Evolutionary conservation across 768 basidiomycete species (phyloP), one percentile per base, ranked within the genome.

Genomic region (Pilatotrama ljubarskyi): DNA sequence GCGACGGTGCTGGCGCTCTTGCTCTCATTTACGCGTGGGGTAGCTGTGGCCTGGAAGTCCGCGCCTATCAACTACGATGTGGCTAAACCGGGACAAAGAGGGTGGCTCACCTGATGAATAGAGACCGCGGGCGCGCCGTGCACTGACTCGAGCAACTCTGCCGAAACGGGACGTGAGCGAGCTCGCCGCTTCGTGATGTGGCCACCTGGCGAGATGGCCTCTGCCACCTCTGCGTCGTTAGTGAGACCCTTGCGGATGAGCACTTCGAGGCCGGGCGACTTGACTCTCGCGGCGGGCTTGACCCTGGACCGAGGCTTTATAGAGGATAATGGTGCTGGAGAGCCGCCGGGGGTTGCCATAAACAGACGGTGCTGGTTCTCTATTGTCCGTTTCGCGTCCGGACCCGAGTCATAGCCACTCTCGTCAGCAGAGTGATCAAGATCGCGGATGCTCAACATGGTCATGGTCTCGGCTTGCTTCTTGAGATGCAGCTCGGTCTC

Each of bases 121-220:
- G 57, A 48, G 17, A 52, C 44, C 51, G 61, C 14, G 43, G 56
- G 55, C 37, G 84, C 82, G 54, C 74, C 72, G 52, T 69, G 66
- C 44, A 76, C 71, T 62, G 80, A 80, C 70, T 85, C 81, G 17
- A 84, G 76, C 46, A 90, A 73, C 68, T 89, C 87, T 25, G 81
- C 72, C 18, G 90, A 91, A 14, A 90, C 77, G 2, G 88, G 90
- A 51, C 89, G 79, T 25, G 87, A 84, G 11, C 87, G 84, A 1
- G 89, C 90, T 11, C 90, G 83, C 56, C 89, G 80, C 72, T 92
- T 91, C 38, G 78, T 81, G 56, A 92, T 76, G 71, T 90, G 90
- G 0, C 89, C 90, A 13, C 87, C 88, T 2, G 90, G 90, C 0
- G 89, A 91, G 58, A 91, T 78, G 1, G 68, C 66, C 59, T 69